Percentiles rank a stretch among this genome's conserved stretches.
Conservation (phyloP, 1,284 basidiomycete genomes). For the Cutaneotrichosporon mucoides region DNA sequence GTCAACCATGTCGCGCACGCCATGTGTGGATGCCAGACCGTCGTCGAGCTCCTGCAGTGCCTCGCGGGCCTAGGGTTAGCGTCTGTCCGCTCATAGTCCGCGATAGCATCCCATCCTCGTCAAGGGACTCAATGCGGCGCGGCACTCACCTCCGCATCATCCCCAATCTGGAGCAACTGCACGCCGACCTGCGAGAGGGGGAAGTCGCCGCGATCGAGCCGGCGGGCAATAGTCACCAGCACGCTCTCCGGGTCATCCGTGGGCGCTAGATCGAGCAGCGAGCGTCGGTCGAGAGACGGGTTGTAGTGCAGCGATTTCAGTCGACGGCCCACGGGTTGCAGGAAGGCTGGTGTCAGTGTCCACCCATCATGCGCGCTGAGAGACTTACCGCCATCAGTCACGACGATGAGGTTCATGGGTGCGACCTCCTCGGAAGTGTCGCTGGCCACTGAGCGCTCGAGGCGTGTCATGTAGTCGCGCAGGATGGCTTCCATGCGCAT, state of each 20-base stretch:
- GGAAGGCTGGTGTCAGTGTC: slow-evolving; percentile 27
- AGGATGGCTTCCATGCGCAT: slow-evolving; percentile 38
- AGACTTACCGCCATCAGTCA: slow-evolving; percentile 35
- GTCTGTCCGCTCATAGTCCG: too few relatives aligned
- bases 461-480: slow-evolving; percentile 40
- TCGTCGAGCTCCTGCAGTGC: slow-evolving; percentile 48
- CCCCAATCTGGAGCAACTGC: slow-evolving; percentile 49
- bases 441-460: slow-evolving; percentile 26
- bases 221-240: slow-evolving; percentile 28
- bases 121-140: too few relatives aligned
- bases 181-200: slow-evolving; percentile 49
- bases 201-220: slow-evolving; percentile 47
- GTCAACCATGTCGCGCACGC: slow-evolving; percentile 45
- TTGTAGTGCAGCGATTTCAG: slow-evolving; percentile 9
- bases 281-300: slow-evolving; percentile 11
- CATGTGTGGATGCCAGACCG: slow-evolving; percentile 32
- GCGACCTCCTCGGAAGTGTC: slow-evolving; percentile 18
- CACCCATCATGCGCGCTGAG: too few relatives aligned
- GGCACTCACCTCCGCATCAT: slow-evolving; percentile 33
- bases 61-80: slow-evolving; percentile 28
- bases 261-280: slow-evolving; percentile 23
- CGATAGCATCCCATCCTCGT: too few relatives aligned
- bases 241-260: slow-evolving; percentile 42
- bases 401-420: slow-evolving; percentile 44
- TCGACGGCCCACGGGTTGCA: slow-evolving; percentile 24